Conservation (phyloP, 169 alveolate species). For the Plasmodium gonderi region DNA sequence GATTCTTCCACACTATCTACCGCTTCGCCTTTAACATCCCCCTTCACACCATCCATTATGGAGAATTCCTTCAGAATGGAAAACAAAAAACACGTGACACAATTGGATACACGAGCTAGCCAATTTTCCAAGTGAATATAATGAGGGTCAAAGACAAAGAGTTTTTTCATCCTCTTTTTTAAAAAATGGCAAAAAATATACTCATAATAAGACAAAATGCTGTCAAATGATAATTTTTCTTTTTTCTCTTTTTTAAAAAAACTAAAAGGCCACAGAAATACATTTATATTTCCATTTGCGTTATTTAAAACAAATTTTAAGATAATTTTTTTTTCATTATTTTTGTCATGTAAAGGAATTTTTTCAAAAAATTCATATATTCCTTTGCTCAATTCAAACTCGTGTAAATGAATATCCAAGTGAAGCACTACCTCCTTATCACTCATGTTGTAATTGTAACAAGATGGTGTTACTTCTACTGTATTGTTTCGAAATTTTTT, state of each 20-base stretch:
- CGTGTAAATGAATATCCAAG: slow-evolving; percentile 37
- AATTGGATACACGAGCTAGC: slow-evolving; percentile 1
- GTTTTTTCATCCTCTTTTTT: slow-evolving; percentile 20
- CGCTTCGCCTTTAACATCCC: too few species aligned
- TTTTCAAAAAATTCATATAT: slow-evolving; percentile 29
- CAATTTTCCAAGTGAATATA: slow-evolving; percentile 67
- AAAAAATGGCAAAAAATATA: not conserved
- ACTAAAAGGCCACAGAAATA: slow-evolving; percentile 57
- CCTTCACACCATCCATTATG: not conserved
- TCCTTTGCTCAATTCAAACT: not conserved
- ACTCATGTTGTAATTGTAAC: slow-evolving; percentile 21
- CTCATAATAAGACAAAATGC: slow-evolving; percentile 18
- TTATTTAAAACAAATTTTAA: slow-evolving; percentile 43
- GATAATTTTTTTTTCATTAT: slow-evolving; percentile 24
- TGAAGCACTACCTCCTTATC: slow-evolving; percentile 7
- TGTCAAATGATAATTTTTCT: not conserved
- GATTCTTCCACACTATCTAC: too few species aligned
- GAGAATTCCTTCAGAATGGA: slow-evolving; percentile 47
- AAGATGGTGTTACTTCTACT: slow-evolving; percentile 31
- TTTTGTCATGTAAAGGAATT: not conserved
- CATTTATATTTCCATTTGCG: slow-evolving; percentile 32
- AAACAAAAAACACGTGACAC: slow-evolving; percentile 22
- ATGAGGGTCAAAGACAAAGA: slow-evolving; percentile 6
- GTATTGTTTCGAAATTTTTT: slow-evolving; percentile 11
- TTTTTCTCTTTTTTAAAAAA: slow-evolving; percentile 29